Base-by-base conservation (phyloP, 148 eudicot species). In the Nepenthes gracilis region DNA sequence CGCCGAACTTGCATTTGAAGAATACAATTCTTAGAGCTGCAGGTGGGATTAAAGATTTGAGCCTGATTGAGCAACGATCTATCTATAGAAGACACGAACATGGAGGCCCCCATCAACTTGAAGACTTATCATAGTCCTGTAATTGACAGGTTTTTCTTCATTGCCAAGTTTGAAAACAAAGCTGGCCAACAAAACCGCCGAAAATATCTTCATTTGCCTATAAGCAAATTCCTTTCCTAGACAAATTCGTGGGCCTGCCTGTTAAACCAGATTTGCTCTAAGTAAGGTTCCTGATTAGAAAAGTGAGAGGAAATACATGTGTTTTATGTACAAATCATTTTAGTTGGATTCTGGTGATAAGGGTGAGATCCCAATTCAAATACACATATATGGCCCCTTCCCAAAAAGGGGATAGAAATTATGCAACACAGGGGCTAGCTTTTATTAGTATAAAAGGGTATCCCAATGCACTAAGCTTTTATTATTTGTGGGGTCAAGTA, bases 81-180 rank as follows among this genome's bases (percentile, higher is more conserved):
- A 57, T 57, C 81, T 74, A 12, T 5, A 48, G 50, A 66, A 50
- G 36, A 74, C 90, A 6, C 61, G 69, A 56, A 90, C 74, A 60
- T 64, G 78, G 55, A 83, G 81, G 13, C 94, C 90, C 5, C 88
- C 88, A 60, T 82, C 80, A 36, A 90, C 74, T 60, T 86, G 90
- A 66, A 90, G 87, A 59, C 70, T 90, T 47, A 90, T 70, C 97
- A 80, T 82, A 2, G 88, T 82, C 48, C 78, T 73, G 62, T 86
- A 90, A 50, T 75, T 86, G 4, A 80, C 86, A 2, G 36, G 52
- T 40, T 69, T 77, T 12, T 12, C 65, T 12, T 76, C 83, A 54
- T 84, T 80, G 1, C 65, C 73, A 34, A 86, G 67, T 63, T 69
- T 80, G 78, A 90, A 86, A 37, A 60, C 14, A 36, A 86, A 90